Conservation (phyloP, 345 rosid genomes). For the Camelina hispida region DNA sequence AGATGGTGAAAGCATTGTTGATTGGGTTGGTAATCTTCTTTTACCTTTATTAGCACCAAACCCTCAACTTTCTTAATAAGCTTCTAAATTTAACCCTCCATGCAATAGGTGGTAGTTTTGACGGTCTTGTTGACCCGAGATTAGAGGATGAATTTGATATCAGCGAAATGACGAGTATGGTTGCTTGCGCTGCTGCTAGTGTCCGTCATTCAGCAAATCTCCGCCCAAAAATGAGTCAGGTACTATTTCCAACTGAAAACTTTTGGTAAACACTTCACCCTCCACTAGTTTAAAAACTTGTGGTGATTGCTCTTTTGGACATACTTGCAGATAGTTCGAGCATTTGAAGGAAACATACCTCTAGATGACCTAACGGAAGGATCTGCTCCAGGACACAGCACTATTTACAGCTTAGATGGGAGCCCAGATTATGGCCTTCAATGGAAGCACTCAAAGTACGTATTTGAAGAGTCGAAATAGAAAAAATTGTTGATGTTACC, state of each 20-base stretch:
- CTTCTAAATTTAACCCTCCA: background rate
- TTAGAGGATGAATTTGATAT: constrained; percentile 53
- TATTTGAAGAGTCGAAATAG: no score
- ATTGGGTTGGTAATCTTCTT: constrained; percentile 61
- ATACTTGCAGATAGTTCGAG: constrained; percentile 70
- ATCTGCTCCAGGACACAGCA: constrained; percentile 56
- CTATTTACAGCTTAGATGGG: constrained; percentile 49
- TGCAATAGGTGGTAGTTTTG: constrained; percentile 60
- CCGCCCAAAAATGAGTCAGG: constrained; percentile 91
- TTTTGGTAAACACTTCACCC: background rate
- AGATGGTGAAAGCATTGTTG: no score
- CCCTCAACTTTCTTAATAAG: background rate
- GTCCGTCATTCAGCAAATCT: constrained; percentile 75
- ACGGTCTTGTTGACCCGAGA: constrained; percentile 60
- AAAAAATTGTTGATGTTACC: no score
- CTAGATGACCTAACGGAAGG: constrained; percentile 67
- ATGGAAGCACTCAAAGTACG: no score
- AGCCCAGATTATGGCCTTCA: constrained; percentile 73
- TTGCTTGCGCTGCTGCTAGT: constrained; percentile 83
- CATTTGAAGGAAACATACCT: constrained; percentile 75
- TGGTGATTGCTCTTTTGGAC: constrained; percentile 3
- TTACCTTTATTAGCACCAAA: background rate
- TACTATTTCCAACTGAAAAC: constrained; percentile 27
- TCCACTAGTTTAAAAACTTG: background rate
- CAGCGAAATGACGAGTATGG: constrained; percentile 66